A percentile compares a stretch with the other conserved stretches of the same genome.
These are phyloP conservation scores for Aulographum hederae DNA, from an alignment of 2,329 filamentous ascomycete genomes.

Conservation along the genomic window DNA sequence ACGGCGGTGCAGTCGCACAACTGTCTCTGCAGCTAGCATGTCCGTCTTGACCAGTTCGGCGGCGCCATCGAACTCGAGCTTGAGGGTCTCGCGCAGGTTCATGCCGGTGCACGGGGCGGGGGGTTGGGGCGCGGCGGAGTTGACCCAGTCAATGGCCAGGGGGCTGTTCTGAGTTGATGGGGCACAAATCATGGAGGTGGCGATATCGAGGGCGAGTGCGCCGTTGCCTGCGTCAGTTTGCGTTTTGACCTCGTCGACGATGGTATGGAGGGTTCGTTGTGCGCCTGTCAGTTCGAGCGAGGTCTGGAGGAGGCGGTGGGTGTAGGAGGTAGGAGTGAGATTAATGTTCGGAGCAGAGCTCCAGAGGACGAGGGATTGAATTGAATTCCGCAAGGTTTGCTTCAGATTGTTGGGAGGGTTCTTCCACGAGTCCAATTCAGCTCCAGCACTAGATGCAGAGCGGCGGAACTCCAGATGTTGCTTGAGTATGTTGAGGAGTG, in stretches of 20 bases:
- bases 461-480: slow-evolving; percentile 39
- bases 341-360: slow-evolving; percentile 30
- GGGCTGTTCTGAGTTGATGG: slow-evolving; percentile 27
- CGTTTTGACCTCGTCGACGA: slow-evolving; percentile 49
- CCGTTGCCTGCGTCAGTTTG: slow-evolving; percentile 42
- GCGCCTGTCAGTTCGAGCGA: slow-evolving; percentile 44
- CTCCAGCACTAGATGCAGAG: slow-evolving; percentile 41
- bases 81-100: slow-evolving; percentile 38
- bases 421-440: slow-evolving; percentile 52
- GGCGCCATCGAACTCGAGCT: slow-evolving; percentile 38
- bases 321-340: slow-evolving; percentile 44
- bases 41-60: slow-evolving; percentile 39
- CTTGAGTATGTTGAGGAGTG: slow-evolving; percentile 46
- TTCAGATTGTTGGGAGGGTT: slow-evolving; percentile 33
- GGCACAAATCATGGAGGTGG: slow-evolving; percentile 49
- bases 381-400: slow-evolving; percentile 38
- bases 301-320: slow-evolving; percentile 49
- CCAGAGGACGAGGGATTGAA: slow-evolving; percentile 50
- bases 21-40: slow-evolving; percentile 37
- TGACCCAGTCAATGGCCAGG: slow-evolving; percentile 15
- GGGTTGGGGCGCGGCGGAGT: slow-evolving; percentile 11
- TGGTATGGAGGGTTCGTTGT: slow-evolving; percentile 37
- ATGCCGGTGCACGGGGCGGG: slow-evolving; percentile 11
- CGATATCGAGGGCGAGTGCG: slow-evolving; percentile 48
- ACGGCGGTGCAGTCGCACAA: slow-evolving; percentile 42